Conservation (phyloP, 441 rosid genomes). For the Populus hybrid region DNA sequence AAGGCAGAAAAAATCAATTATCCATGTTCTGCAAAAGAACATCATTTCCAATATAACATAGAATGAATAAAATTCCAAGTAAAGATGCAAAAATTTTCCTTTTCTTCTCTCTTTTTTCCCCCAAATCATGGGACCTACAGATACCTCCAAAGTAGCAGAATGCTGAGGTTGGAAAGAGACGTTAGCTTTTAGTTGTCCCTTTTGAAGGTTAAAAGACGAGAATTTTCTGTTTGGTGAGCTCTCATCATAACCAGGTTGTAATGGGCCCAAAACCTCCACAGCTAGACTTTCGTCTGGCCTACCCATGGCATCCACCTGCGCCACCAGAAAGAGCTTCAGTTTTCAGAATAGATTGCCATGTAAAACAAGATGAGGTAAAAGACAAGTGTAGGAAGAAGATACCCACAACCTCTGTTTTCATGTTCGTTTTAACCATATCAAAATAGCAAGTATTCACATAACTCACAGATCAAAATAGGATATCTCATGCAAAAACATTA, state of each 20-base stretch:
- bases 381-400: background rate
- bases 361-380: background rate
- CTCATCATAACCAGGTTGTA: constrained; percentile 54
- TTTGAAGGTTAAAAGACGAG: constrained; percentile 78
- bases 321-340: constrained; percentile 20
- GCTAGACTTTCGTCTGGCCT: constrained; percentile 96
- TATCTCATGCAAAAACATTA: background rate
- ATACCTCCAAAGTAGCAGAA: constrained; percentile 93
- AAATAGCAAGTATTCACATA: background rate
- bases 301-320: constrained; percentile 89
- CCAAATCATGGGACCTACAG: constrained; percentile 16
- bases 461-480: background rate
- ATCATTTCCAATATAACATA: background rate
- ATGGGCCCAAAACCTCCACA: constrained; percentile 67
- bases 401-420: constrained; percentile 8
- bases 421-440: background rate
- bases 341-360: constrained; percentile 2
- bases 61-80: background rate
- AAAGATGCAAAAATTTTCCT: background rate
- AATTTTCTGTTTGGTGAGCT: constrained; percentile 65
- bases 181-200: constrained; percentile 89
- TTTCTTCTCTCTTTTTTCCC: background rate
- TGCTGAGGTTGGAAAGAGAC: constrained; percentile 71
- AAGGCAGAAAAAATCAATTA: constrained; percentile 19
- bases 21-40: background rate